phyloP scores from a whole-genome alignment of 345 rosid species.

The Melastoma malabathricum region DNA sequence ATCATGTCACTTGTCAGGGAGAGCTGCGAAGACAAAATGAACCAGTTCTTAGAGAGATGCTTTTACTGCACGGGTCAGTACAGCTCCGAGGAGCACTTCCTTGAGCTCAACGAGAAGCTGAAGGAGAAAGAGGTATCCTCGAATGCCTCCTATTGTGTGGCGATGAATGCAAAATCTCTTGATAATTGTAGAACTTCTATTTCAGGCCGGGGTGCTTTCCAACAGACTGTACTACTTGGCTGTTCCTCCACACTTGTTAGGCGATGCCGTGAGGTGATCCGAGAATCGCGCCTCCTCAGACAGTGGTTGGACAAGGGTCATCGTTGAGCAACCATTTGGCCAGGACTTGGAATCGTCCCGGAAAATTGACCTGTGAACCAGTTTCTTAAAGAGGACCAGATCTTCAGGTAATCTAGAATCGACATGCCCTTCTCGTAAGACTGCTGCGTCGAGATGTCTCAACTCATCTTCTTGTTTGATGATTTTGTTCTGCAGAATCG shows the following conservation, averaged over 20 bases:
- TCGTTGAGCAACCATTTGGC: constrained; percentile 46
- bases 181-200: not conserved
- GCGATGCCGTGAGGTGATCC: constrained; percentile 35
- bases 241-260: constrained; percentile 31
- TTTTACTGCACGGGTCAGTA: constrained; percentile 37
- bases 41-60: constrained; percentile 31
- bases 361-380: constrained; percentile 26
- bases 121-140: constrained; percentile 35
- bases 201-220: constrained; percentile 29
- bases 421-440: too few species aligned
- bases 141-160: too few species aligned
- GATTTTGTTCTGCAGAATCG: constrained; percentile 22
- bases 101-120: constrained; percentile 22
- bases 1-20: constrained; percentile 17
- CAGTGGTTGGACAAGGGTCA: constrained; percentile 42
- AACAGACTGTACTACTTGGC: constrained; percentile 46
- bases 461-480: not conserved
- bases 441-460: not conserved
- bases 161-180: too few species aligned
- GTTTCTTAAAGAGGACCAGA: constrained; percentile 32
- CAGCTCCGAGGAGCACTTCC: constrained; percentile 34
- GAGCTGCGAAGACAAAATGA: constrained; percentile 28
- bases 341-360: constrained; percentile 35
- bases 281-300: constrained; percentile 30
- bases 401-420: constrained; percentile 25